phyloP scores from a whole-genome alignment of 208 protist species.

The Naegleria lovaniensis region DNA sequence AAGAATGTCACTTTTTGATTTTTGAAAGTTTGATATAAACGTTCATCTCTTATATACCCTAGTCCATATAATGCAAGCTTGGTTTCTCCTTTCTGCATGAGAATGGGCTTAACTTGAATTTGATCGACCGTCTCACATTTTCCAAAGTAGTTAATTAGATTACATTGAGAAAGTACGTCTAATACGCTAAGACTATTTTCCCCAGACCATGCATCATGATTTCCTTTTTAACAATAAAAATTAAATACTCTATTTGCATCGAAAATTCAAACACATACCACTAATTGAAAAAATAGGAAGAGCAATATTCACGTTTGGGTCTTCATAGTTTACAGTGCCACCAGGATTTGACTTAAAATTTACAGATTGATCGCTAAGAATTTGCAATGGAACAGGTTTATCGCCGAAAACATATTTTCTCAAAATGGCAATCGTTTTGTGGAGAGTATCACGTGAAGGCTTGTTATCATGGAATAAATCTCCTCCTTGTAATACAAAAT shows the following conservation, averaged over 20 bases:
- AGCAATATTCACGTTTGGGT: conserved; percentile 95
- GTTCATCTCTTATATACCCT: conserved; percentile 93
- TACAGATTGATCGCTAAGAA: conserved; percentile 75
- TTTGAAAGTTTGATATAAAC: conserved; percentile 88
- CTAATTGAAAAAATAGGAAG: conserved; percentile 98
- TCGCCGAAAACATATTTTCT: conserved; percentile 81
- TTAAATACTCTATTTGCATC: background rate
- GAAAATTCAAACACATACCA: conserved; percentile 48
- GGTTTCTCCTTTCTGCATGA: conserved; percentile 83
- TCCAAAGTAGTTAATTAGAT: conserved; percentile 98
- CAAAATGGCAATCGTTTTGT: conserved; percentile 72
- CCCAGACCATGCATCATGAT: conserved; percentile 97
- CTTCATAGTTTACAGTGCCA: conserved; percentile 71
- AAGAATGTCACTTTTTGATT: conserved; percentile 84
- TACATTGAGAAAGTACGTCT: conserved; percentile 82
- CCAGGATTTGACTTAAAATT: conserved; percentile 69
- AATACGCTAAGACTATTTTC: conserved; percentile 78
- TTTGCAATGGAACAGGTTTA: conserved; percentile 69
- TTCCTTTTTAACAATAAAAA: conserved; percentile 41
- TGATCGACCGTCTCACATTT: conserved; percentile 78
- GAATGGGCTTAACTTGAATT: conserved; percentile 79
- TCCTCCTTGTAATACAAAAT: conserved; percentile 93
- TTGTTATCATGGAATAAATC: conserved; percentile 99
- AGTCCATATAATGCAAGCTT: conserved; percentile 96
- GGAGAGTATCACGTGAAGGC: conserved; percentile 82